Base-by-base conservation (phyloP, 1,139 yeast genomes). In the Hyphopichia fennica region DNA sequence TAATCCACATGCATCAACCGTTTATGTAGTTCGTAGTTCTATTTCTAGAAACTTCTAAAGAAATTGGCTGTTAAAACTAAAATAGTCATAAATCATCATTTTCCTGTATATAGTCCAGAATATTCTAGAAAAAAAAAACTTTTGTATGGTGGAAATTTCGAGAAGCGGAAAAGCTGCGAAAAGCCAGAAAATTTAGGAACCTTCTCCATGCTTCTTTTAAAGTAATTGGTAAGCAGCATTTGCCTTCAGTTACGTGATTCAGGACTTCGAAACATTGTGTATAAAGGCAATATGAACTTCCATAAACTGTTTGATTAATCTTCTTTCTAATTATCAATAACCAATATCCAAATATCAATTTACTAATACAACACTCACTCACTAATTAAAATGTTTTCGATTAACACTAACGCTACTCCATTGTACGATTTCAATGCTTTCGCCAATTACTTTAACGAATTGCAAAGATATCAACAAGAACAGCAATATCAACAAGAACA, bases 351-450 rank as follows among this genome's bases (percentile, higher is more conserved):
- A 27, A 17, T 18, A 10, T 23, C 23, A 15, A 23, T 7, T 17
- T 15, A 25, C 2, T 28, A 13, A 15, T 28, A 36, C 13, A 10
- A 8, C 29, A 27, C 29, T 27, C 14, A 28, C 13, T 15, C 7
- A 28, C 10, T n/a, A 28, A 8, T 28, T 17, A 37, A 43, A 34
- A 45, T 43, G 48, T 45, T 45, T 35, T 37, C 46, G 15, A 28
- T 38, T 18, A 46, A 41, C 35, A 41, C 48, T 11, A 30, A 39
- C 16, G 34, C 27, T 10, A 10, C 37, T n/a, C 39, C 46, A 22
- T 37, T 38, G 13, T 42, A 41, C 34, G 47, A 47, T 27, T 40
- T 45, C 23, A 38, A 46, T 19, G 33, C 45, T 3, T 46, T 46
- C 30, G 35, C 48, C 25, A 28, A 40, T 18, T 45, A 35, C 38